A percentile compares a stretch with the other conserved stretches of the same genome.
Conservation (phyloP, 208 protist genomes). For the Trypanosoma mega region DNA sequence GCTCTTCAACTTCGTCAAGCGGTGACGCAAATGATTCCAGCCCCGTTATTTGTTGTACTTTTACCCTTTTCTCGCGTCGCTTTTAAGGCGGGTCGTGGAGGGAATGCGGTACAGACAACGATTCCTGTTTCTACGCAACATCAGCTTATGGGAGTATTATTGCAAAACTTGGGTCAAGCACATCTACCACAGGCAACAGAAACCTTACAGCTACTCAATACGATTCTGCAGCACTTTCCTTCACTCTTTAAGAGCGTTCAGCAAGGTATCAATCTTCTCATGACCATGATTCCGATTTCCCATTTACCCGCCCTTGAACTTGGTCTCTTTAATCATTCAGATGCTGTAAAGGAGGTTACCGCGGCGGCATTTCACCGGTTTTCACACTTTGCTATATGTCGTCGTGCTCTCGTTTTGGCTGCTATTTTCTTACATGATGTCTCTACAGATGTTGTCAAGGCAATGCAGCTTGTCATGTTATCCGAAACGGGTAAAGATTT, state of each 20-base stretch:
- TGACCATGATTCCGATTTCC: slow-evolving; percentile 64
- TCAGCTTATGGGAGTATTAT: slow-evolving; percentile 79
- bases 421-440: slow-evolving; percentile 52
- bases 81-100: slow-evolving; percentile 79
- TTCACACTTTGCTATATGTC: slow-evolving; percentile 69
- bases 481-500: slow-evolving; percentile 40
- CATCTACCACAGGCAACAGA: slow-evolving; percentile 66
- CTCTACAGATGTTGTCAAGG: slow-evolving; percentile 43
- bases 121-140: slow-evolving; percentile 89
- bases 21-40: slow-evolving; percentile 77
- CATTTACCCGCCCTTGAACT: slow-evolving; percentile 58
- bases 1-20: slow-evolving; percentile 59
- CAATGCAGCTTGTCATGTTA: slow-evolving; percentile 35
- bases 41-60: slow-evolving; percentile 77
- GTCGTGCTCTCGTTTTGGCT: slow-evolving; percentile 77
- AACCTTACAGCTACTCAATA: slow-evolving; percentile 64
- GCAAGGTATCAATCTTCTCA: slow-evolving; percentile 78
- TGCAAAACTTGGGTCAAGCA: slow-evolving; percentile 76
- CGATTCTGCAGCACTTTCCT: slow-evolving; percentile 79
- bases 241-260: slow-evolving; percentile 80
- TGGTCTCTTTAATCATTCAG: slow-evolving; percentile 59
- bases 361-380: slow-evolving; percentile 70
- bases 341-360: slow-evolving; percentile 75
- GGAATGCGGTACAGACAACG: slow-evolving; percentile 70
- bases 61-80: slow-evolving; percentile 69